Conservation (phyloP, 495 filamentous ascomycete genomes). For the Hapsidospora chrysogenum region DNA sequence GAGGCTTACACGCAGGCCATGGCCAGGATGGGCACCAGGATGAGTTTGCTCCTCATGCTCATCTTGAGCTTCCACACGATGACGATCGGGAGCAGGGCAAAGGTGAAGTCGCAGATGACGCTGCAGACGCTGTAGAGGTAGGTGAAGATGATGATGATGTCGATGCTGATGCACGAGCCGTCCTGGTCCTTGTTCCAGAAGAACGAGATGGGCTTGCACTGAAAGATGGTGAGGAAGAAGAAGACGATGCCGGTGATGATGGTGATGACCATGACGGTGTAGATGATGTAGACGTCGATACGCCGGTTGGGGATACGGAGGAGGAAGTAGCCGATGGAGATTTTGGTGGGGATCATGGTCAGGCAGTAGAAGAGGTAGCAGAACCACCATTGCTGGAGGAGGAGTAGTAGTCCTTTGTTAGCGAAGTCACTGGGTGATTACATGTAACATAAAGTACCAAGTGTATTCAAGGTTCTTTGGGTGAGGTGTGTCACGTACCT, state of each 20-base stretch:
- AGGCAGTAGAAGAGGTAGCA: slow-evolving; percentile 7
- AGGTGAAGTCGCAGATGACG: slow-evolving; percentile 15
- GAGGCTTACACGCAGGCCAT: slow-evolving; percentile 10
- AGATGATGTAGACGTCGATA: slow-evolving; percentile 9
- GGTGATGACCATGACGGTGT: slow-evolving; percentile 6
- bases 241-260: slow-evolving; percentile 2
- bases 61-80: slow-evolving; percentile 14
- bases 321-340: slow-evolving; percentile 16
- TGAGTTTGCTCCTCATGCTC: slow-evolving; percentile 6
- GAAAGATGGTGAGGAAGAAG: slow-evolving; percentile 9
- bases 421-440: too few relatives aligned
- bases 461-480: not conserved
- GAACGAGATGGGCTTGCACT: slow-evolving; percentile 10
- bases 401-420: too few relatives aligned
- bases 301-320: slow-evolving; percentile 10
- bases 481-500: slow-evolving; percentile 2
- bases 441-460: too few relatives aligned
- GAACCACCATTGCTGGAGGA: slow-evolving; percentile 9
- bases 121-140: slow-evolving; percentile 12
- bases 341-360: slow-evolving; percentile 9
- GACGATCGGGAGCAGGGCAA: slow-evolving; percentile 15
- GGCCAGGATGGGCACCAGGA: slow-evolving; percentile 6
- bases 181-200: slow-evolving; percentile 11
- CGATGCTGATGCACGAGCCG: slow-evolving; percentile 11
- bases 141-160: slow-evolving; percentile 7